Percentiles rank a stretch among this genome's conserved stretches.
Conservation (phyloP, 345 rosid genomes). For the Hypericum androsaemum region DNA sequence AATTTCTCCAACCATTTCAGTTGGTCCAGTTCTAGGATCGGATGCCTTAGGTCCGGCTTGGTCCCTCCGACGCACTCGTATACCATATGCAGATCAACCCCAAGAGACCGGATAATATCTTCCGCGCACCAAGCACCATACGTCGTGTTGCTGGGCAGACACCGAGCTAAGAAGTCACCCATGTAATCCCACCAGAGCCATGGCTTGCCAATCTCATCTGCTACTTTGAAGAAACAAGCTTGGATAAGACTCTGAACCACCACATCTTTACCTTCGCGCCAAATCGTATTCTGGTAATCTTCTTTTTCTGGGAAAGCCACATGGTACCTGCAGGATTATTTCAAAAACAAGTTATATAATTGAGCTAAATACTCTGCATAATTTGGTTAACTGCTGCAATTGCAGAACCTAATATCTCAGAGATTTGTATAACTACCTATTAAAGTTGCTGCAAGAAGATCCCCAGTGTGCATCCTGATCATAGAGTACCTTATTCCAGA, state of each 20-base stretch:
- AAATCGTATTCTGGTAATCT: too few species aligned
- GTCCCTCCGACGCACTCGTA: slow-evolving; percentile 32
- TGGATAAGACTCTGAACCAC: slow-evolving; percentile 43
- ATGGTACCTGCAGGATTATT: slow-evolving; percentile 52
- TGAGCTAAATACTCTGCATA: too few species aligned
- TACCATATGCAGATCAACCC: slow-evolving; percentile 28
- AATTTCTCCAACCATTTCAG: too few species aligned
- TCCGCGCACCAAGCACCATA: slow-evolving; percentile 52
- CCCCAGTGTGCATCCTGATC: slow-evolving; percentile 43
- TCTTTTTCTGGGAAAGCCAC: too few species aligned
- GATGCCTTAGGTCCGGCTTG: slow-evolving; percentile 18
- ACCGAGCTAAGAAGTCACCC: slow-evolving; percentile 43
- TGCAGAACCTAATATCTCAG: too few species aligned
- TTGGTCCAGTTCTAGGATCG: slow-evolving; percentile 34
- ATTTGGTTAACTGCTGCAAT: too few species aligned
- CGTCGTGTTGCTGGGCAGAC: slow-evolving; percentile 51
- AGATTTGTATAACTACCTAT: too few species aligned
- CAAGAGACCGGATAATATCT: slow-evolving; percentile 38
- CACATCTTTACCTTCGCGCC: slow-evolving; percentile 58
- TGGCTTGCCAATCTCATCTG: slow-evolving; percentile 44
- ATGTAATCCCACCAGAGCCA: slow-evolving; percentile 69
- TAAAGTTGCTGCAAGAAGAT: slow-evolving; percentile 52
- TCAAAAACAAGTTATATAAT: too few species aligned
- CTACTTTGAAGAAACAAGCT: slow-evolving; percentile 41
- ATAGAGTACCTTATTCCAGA: slow-evolving; percentile 48